Evolutionary conservation across 2,329 filamentous ascomycete species (phyloP).

Genomic region (Escovopsis sp.): DNA sequence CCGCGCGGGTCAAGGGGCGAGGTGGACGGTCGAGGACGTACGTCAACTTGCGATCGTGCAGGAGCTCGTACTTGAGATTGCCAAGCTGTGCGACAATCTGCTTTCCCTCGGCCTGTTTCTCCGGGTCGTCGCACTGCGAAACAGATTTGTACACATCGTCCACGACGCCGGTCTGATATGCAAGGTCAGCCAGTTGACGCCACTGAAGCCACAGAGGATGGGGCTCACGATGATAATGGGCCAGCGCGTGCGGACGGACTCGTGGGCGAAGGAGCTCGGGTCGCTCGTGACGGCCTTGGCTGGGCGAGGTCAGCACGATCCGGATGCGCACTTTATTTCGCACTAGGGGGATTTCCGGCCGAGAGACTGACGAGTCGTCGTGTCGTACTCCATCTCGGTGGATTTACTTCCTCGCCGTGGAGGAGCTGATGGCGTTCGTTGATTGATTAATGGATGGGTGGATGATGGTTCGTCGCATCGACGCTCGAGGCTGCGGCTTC

Average conservation of each 20-base stretch:
- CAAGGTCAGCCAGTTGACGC: too few relatives aligned
- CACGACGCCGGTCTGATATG: slow-evolving; percentile 65
- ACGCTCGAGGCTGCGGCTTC: too few relatives aligned
- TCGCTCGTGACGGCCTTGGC: slow-evolving; percentile 69
- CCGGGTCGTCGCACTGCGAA: slow-evolving; percentile 40
- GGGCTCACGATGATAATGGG: slow-evolving; percentile 70
- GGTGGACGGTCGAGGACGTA: slow-evolving; percentile 25
- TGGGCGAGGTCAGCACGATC: slow-evolving; percentile 19
- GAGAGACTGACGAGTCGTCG: background rate
- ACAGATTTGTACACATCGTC: slow-evolving; percentile 82
- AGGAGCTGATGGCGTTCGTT: too few relatives aligned
- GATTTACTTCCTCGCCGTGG: too few relatives aligned
- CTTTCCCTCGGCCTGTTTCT: slow-evolving; percentile 69
- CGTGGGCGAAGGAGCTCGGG: slow-evolving; percentile 71
- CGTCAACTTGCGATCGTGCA: slow-evolving; percentile 72
- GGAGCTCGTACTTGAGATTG: slow-evolving; percentile 82
- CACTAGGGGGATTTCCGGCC: too few relatives aligned
- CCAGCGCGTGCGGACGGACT: slow-evolving; percentile 79
- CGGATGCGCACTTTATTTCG: too few relatives aligned
- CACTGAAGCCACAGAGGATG: background rate
- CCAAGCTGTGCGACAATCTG: slow-evolving; percentile 65
- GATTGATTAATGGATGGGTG: too few relatives aligned
- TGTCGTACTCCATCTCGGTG: background rate
- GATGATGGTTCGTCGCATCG: too few relatives aligned
- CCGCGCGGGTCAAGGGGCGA: too few relatives aligned